Evolutionary conservation across 139 green algal genomes (phyloP).

Genomic region (Tetradesmus lagerheimii): DNA sequence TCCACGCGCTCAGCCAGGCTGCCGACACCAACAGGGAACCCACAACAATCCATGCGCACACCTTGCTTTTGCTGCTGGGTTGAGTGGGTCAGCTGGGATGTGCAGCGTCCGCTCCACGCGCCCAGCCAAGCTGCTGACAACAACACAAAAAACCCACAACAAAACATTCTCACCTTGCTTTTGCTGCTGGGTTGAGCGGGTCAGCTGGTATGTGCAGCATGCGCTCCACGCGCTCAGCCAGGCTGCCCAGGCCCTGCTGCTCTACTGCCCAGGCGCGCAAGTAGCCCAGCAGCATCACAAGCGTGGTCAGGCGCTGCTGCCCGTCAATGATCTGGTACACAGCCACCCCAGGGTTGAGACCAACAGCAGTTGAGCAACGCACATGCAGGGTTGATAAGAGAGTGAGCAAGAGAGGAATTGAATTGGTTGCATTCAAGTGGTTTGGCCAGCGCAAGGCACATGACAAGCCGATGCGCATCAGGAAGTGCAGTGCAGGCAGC

Average conservation of each 20-base stretch:
- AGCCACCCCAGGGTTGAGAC: too few relatives aligned
- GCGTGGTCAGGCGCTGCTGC: conserved; percentile 72
- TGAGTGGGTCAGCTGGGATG: background rate
- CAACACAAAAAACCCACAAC: background rate
- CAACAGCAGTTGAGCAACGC: background rate
- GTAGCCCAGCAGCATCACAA: conserved; percentile 70
- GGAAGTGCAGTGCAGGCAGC: too few relatives aligned
- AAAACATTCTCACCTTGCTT: background rate
- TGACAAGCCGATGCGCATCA: background rate
- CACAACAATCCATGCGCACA: too few relatives aligned
- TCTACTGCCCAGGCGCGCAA: conserved; percentile 57
- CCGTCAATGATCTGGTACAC: conserved; percentile 69
- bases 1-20: too few relatives aligned
- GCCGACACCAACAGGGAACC: too few relatives aligned
- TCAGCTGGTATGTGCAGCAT: conserved; percentile 71
- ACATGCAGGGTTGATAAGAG: background rate
- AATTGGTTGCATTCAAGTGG: background rate
- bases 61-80: background rate
- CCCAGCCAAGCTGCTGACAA: background rate
- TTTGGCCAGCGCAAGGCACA: background rate
- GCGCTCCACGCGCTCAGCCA: conserved; percentile 52
- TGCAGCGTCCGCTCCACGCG: too few relatives aligned
- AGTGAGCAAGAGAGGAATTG: background rate
- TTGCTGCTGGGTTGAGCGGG: conserved; percentile 52
- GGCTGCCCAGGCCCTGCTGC: conserved; percentile 19